Base-by-base conservation (phyloP, 2,329 filamentous ascomycete genomes). In the Coniochaeta sp. region DNA sequence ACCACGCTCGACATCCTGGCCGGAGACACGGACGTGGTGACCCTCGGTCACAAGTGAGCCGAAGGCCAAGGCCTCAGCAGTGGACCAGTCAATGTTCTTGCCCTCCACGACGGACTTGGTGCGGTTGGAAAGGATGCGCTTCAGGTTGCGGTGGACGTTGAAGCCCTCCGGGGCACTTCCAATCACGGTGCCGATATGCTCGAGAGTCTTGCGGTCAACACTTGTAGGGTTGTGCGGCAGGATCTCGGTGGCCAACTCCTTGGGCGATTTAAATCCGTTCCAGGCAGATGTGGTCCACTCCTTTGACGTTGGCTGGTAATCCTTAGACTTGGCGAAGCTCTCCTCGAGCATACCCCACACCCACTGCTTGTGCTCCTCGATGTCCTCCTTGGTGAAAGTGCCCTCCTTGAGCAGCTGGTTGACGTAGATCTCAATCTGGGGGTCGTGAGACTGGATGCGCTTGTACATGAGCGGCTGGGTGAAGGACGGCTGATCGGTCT, bases 391-490 rank as follows among this genome's bases (percentile, higher is more conserved):
- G 67, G 91, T 96, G 79, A 99, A 99, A 59, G 90, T 96, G 68
- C 93, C 91, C 71, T 97, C 93, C 64, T 91, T 82, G 50, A 97
- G 81, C 59, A 99, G 87, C 81, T 96, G 90, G 71, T 96, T 85
- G 67, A 95, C 85, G 73, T 99, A 99, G 70, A 91, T 90, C 72
- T 96, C 89, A 62, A 99, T 87, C 73, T 95, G 90, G 54, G 89
- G 86, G 65, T 89, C 84, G 74, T 98, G 91, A 62, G 88, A 83
- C 67, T 87, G 85, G 72, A 99, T 98, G 71, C 90, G 90, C 87
- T 98, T 97, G 86, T 99, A 99, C 95, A 99, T 99, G 68, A 97
- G 80, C 44, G 95, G 95, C 75, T 99, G 95, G n/a, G 95, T 99
- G 82, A 99, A 99, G 44, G 93, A 96, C 56, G 95, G 95, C 81